Percentiles rank a stretch among this genome's conserved stretches.
These are phyloP conservation scores for Aspergillus jensenii DNA, from an alignment of 2,329 filamentous ascomycete species.

Conservation along the genomic window DNA sequence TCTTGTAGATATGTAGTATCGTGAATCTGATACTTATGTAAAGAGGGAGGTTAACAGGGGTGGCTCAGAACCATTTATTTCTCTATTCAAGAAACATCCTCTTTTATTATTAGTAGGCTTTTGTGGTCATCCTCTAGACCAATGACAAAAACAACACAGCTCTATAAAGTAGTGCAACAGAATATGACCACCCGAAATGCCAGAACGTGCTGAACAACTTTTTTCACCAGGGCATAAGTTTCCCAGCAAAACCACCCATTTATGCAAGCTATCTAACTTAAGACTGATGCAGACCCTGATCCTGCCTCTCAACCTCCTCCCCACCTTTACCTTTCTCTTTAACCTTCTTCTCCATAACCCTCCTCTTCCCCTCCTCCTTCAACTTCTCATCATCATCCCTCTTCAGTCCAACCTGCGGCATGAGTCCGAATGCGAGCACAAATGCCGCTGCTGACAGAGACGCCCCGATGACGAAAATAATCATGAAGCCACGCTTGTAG, in stretches of 20 bases:
- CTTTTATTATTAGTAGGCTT: not conserved
- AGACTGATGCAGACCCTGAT: not conserved
- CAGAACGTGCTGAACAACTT: too few relatives aligned
- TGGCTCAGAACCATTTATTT: not conserved
- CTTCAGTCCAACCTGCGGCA: slow-evolving; percentile 38
- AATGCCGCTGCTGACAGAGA: slow-evolving; percentile 37
- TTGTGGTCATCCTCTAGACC: not conserved
- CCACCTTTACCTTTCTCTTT: slow-evolving; percentile 20
- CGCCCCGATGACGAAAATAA: slow-evolving; percentile 42
- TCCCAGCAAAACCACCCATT: not conserved
- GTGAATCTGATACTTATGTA: not conserved
- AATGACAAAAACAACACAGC: not conserved
- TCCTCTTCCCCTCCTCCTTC: slow-evolving; percentile 29
- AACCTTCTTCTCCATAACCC: slow-evolving; percentile 14
- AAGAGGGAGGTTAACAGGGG: too few relatives aligned
- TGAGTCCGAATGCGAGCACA: slow-evolving; percentile 32
- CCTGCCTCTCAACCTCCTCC: not conserved
- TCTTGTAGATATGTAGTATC: not conserved
- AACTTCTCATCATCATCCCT: slow-evolving; percentile 29
- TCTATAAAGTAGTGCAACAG: too few relatives aligned
- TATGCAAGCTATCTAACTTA: not conserved
- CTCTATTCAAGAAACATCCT: not conserved
- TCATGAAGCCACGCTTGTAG: slow-evolving; percentile 40
- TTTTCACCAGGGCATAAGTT: too few relatives aligned
- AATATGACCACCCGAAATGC: not conserved